Evolutionary conservation across 768 basidiomycete species (phyloP).

Genomic region (Naematelia aurantialba): DNA sequence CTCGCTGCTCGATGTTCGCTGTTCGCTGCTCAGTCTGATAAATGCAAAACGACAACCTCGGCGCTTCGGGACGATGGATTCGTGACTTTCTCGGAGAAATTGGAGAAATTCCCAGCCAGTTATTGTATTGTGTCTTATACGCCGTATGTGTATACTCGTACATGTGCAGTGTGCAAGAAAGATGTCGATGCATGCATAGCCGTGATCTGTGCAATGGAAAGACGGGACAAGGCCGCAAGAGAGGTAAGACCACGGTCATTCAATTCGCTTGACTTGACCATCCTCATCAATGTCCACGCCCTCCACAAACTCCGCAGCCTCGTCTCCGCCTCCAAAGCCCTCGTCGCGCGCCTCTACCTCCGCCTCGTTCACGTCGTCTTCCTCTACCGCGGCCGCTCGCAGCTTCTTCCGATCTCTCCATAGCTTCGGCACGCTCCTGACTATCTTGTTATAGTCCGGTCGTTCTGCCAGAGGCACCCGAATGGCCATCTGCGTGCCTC

Average conservation of each 20-base stretch:
- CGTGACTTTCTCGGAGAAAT: background rate
- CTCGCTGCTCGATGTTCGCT: too few relatives aligned
- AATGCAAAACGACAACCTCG: too few relatives aligned
- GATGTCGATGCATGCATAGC: too few relatives aligned
- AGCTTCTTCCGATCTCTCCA: background rate
- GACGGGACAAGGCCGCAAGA: background rate
- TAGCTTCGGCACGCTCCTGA: background rate
- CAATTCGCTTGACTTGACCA: conserved; percentile 13
- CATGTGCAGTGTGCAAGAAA: too few relatives aligned
- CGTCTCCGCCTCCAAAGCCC: conserved; percentile 33
- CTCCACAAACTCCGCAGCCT: conserved; percentile 39
- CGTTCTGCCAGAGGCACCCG: background rate
- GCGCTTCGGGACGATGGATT: background rate
- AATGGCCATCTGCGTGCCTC: background rate
- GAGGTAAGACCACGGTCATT: background rate
- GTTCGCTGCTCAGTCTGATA: too few relatives aligned
- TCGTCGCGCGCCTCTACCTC: conserved; percentile 33
- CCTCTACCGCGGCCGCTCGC: too few relatives aligned
- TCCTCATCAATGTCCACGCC: conserved; percentile 19
- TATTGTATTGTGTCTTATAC: too few relatives aligned
- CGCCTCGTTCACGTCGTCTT: conserved; percentile 3
- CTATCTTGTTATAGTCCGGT: background rate
- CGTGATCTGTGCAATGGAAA: too few relatives aligned
- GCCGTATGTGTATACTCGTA: too few relatives aligned
- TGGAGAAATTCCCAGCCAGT: too few relatives aligned